Evolutionary conservation across 2,329 filamentous ascomycete species (phyloP), one percentile per base, ranked within the genome.

Genomic region (Phialophora tarda): DNA sequence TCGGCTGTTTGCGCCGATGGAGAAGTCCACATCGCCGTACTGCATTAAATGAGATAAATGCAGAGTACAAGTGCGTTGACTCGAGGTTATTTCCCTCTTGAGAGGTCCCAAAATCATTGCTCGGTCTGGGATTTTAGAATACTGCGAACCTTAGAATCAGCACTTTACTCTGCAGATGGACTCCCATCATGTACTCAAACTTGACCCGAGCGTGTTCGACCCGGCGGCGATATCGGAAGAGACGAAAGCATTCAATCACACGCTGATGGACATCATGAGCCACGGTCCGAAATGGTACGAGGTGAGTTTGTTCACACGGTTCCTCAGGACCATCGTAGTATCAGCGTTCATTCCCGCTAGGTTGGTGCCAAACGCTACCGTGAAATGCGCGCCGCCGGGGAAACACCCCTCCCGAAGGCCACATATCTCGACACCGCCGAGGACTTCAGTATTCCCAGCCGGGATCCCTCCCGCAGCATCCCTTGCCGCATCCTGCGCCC

Each of bases 341-440:
- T 41, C 14, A 12, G 50, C 51, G 6, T 26, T 28, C 59, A 26
- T 64, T 65, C 62, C 59, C 24, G 70, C 57, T 53, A 84, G 80
- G 79, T 86, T 44, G 85, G 85, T 8, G 83, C 84, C 7, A 77
- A 78, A 14, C 82, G 80, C 71, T 87, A 85, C 72, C 81, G 86
- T 3, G 77, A 83, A 69, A 83, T 87, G 80, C 77, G 82, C 14
- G 81, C 79, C 76, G 79, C 80, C 24, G 85, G 85, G 47, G 81
- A 87, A 70, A 85, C 83, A 0, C 77, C 81, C 0, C 72, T 86
- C 1, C 83, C 84, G 1, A 77, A 77, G 61, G 82, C 83, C 0
- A 73, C 78, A 1, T 76, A 82, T 2, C 75, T 87, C 0, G 77
- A 81, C 0, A 75, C 78, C 21, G 85, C 81, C 28, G 74, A 81